A percentile compares a stretch with the other conserved stretches of the same genome.
Conservation (phyloP, 2,329 filamentous ascomycete species). For the Fusarium redolens region DNA sequence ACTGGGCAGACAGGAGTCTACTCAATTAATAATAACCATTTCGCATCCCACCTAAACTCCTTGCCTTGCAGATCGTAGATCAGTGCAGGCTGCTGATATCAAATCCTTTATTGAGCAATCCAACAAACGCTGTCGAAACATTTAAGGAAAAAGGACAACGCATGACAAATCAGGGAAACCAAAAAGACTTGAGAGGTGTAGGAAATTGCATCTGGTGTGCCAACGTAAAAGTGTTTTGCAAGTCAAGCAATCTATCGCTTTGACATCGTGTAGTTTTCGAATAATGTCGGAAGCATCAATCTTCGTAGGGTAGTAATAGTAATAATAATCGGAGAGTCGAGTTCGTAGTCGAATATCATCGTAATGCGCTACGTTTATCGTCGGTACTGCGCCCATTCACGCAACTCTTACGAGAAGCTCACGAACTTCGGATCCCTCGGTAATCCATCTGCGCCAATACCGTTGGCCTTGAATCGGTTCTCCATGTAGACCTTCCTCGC, state of each 20-base stretch:
- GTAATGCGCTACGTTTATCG: constrained; percentile 2
- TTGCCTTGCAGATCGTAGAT: constrained; percentile 18
- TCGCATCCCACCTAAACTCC: constrained; percentile 37
- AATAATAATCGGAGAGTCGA: neutral
- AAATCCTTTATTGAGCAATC: constrained; percentile 10
- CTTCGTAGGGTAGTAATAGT: neutral
- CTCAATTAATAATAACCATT: constrained; percentile 36
- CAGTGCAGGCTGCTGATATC: constrained; percentile 15
- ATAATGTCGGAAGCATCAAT: neutral
- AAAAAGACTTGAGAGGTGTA: constrained; percentile 1
- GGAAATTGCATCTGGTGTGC: constrained; percentile 39
- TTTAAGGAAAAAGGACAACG: constrained; percentile 3
- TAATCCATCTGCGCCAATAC: constrained; percentile 87
- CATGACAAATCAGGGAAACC: constrained; percentile 10
- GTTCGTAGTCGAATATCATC: neutral
- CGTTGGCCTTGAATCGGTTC: constrained; percentile 84
- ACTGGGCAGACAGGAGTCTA: neutral
- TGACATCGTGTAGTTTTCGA: neutral
- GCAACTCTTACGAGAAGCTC: constrained; percentile 70
- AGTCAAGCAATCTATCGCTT: constrained; percentile 5
- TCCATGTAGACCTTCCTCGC: constrained; percentile 88
- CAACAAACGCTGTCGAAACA: constrained; percentile 6
- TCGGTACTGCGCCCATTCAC: neutral
- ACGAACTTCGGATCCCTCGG: constrained; percentile 96
- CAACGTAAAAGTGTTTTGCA: constrained; percentile 6